Conservation (phyloP, 257 asterid genomes). For the Ajuga chamaepitys region DNA sequence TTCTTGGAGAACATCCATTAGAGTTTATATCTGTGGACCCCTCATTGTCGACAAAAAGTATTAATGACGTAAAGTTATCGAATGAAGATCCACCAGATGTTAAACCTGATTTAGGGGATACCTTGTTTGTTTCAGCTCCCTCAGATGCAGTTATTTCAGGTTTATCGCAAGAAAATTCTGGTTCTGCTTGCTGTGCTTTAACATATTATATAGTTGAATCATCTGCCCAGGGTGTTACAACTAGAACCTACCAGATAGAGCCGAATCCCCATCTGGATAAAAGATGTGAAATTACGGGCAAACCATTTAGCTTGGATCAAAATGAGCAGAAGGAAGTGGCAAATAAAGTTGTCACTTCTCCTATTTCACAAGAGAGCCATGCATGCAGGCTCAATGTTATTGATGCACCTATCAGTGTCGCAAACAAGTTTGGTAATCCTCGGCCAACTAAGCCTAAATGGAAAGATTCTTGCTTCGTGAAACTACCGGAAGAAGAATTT, state of each 20-base stretch:
- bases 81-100: conserved; percentile 32
- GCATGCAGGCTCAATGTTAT: conserved; percentile 54
- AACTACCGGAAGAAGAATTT: conserved; percentile 64
- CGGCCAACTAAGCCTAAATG: conserved; percentile 67
- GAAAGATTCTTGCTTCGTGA: conserved; percentile 84
- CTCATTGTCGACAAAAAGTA: conserved; percentile 21
- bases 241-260: conserved; percentile 43
- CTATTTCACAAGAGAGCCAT: conserved; percentile 85
- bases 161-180: conserved; percentile 26
- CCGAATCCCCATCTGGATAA: conserved; percentile 22
- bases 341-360: conserved; percentile 49
- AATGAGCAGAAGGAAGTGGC: conserved; percentile 44
- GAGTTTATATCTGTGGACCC: conserved; percentile 27
- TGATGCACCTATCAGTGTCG: conserved; percentile 31
- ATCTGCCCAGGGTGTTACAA: conserved; percentile 52
- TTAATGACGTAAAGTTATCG: conserved; percentile 25
- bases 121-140: conserved; percentile 32
- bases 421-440: conserved; percentile 27
- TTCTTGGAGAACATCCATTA: conserved; percentile 19
- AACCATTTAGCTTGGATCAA: conserved; percentile 32
- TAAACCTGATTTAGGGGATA: conserved; percentile 30
- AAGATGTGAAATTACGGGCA: conserved; percentile 29
- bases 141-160: conserved; percentile 34
- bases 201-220: conserved; percentile 69
- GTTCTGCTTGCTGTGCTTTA: conserved; percentile 26